Evolutionary conservation across 768 basidiomycete species (phyloP).

Genomic region (Suillus plorans): DNA sequence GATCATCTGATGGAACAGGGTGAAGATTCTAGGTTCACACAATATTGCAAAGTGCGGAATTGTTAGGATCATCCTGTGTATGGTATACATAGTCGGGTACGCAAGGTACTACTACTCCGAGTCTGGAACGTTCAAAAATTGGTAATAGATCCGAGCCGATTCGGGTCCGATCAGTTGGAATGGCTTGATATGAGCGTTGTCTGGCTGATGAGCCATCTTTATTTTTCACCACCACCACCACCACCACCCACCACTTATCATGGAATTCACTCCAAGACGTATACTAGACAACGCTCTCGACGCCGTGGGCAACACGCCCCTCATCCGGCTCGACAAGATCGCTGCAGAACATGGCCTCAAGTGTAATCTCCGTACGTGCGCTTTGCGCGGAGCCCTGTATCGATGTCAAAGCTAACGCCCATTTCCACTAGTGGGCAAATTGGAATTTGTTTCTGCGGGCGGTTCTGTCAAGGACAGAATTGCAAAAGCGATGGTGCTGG

Average conservation of each 20-base stretch:
- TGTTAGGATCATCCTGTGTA: background rate
- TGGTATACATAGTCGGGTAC: background rate
- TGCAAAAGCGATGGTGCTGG: constrained; percentile 93
- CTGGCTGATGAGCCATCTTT: background rate
- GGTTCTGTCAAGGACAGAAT: constrained; percentile 97
- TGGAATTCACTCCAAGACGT: constrained; percentile 32
- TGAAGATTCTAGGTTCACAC: no score
- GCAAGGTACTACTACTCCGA: background rate
- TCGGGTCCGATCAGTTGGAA: constrained; percentile 11
- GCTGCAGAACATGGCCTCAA: constrained; percentile 71
- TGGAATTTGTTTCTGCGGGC: constrained; percentile 88
- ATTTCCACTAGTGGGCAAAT: constrained; percentile 71
- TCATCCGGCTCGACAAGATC: constrained; percentile 82
- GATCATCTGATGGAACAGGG: background rate
- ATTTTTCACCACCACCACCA: background rate
- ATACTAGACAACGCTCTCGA: constrained; percentile 80
- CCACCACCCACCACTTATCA: constrained; percentile 13
- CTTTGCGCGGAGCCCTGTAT: background rate
- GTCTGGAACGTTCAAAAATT: background rate
- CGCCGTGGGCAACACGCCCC: constrained; percentile 88
- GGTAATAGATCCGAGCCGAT: constrained; percentile 14
- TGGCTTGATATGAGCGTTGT: background rate
- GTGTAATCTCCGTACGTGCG: constrained; percentile 82
- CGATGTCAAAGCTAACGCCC: background rate
- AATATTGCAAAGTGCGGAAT: no score